Base-by-base conservation (phyloP, 257 asterid genomes). In the Orobanche coerulescens region DNA sequence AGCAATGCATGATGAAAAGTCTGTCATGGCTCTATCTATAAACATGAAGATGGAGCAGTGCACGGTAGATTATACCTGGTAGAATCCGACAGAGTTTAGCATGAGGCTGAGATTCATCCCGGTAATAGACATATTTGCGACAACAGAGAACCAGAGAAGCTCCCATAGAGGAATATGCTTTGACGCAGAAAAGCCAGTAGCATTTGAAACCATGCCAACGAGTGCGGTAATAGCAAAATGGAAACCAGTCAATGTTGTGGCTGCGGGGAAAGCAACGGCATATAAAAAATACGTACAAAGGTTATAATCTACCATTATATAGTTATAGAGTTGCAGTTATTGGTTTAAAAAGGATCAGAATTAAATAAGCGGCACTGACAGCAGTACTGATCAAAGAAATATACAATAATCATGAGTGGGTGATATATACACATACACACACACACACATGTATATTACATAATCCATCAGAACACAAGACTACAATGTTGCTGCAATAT, bases 41-140 rank as follows among this genome's bases (percentile, higher is more conserved):
- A 34, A 59, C 49, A 34, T 26, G 49, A 4, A 52, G 4, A 23
- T 33, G 47, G 43, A 39, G 65, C 14, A 23, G n/a, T n/a, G n/a
- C n/a, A n/a, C 43, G 49, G 26, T 9, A 60, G 24, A 60, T 59
- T 85, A 11, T 84, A 90, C 97, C 72, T 90, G 97, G 80, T 90
- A 90, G 70, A 90, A 90, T 46, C 97, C 97, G 39, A 90, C 97
- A 0, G 97, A 90, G 76, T 90, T 90, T 6, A 90, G 77, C 97
- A 90, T 90, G 75, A 90, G 95, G 72, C 97, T 90, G 15, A 90
- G 70, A 78, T 90, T 90, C 97, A 90, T 90, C 80, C 97, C 95
- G 0, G 97, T 83, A 69, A 90, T 90, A 16, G 97, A 90, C 88
- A 83, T 76, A 65, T 90, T 90, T 11, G 95, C 97, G 28, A 90